Evolutionary conservation across 2,329 filamentous ascomycete species (phyloP), one percentile per base, ranked within the genome.

Genomic region (Triangularia verruculosa): DNA sequence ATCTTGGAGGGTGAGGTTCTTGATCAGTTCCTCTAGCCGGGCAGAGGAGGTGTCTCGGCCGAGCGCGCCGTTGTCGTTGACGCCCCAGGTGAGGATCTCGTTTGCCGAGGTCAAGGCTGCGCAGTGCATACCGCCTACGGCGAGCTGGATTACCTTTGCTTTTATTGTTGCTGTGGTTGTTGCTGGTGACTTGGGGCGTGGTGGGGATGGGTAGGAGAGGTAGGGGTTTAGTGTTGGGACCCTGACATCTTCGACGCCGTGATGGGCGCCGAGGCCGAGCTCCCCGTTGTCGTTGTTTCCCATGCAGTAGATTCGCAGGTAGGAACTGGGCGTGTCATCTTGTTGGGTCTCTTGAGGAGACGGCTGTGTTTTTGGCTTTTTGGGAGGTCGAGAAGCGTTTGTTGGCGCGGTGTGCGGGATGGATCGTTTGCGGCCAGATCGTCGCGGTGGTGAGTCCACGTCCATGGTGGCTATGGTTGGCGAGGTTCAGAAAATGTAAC

Each of bases 241-340:
- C 13, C 12, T 28, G 12, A 59, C 57, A 20, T 59, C 57, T 3
- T 30, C 39, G 22, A 39, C 17, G 7, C 39, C 39, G 15, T 27
- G 43, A 2, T 27, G 4, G 9, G 24, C 22, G 24, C 57, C 57
- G 13, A 59, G 27, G 20, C 57, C 57, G 8, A 59, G 25, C 25
- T 59, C 57, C 15, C 24, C 57, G 22, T 59, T 59, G 32, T 59
- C 39, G 57, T 59, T 59, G 24, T 13, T 27, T n/a, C 56, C 56
- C 20, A 58, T 22, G 17, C 20, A 32, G 28, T 58, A 58, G 28
- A 58, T 20, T 13, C 32, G 12, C 7, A 58, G n/a, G 39, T 47
- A 47, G 5, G 17, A 9, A 3, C 6, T 47, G 39, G n/a, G 6
- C 6, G 39, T 20, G 39, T 43, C 15, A 17, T 43, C 34, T n/a